These are phyloP conservation scores for Aegle marmelos DNA, from an alignment of 345 rosid genomes.

Conservation along the genomic window DNA sequence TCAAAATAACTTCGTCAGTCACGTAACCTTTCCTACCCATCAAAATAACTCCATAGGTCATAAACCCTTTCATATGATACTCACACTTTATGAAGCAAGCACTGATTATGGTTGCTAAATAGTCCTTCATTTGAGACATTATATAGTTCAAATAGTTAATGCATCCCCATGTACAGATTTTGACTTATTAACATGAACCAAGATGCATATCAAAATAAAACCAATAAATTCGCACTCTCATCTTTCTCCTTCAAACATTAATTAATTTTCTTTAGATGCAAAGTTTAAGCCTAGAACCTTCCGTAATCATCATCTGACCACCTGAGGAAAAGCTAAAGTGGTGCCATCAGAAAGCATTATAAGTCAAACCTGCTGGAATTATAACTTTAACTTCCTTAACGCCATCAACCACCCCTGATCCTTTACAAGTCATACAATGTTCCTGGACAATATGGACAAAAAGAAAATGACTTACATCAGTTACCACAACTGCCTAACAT, in stretches of 20 bases:
- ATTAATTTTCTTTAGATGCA: conserved; percentile 5
- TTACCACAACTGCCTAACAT: background rate
- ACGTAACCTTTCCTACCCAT: background rate
- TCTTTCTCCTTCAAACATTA: background rate
- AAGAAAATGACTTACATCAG: background rate
- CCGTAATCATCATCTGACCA: background rate
- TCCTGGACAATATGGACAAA: conserved; percentile 45
- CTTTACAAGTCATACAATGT: conserved; percentile 62
- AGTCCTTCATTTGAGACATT: background rate
- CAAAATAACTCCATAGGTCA: background rate
- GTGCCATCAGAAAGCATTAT: conserved; percentile 16
- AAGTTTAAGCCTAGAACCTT: conserved; percentile 7
- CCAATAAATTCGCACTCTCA: background rate
- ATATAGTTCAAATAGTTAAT: background rate
- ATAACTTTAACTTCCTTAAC: conserved; percentile 62
- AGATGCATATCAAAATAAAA: background rate
- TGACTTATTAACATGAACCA: conserved; percentile 4
- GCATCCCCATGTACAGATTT: background rate
- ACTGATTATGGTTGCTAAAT: background rate
- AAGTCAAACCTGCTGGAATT: conserved; percentile 71
- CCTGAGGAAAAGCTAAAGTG: background rate
- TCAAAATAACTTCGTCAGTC: background rate
- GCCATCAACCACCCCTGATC: conserved; percentile 79
- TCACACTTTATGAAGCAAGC: background rate
- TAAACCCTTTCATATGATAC: background rate